Base-by-base conservation (phyloP, 2,329 filamentous ascomycete species). In the Sarocladium kiliense region DNA sequence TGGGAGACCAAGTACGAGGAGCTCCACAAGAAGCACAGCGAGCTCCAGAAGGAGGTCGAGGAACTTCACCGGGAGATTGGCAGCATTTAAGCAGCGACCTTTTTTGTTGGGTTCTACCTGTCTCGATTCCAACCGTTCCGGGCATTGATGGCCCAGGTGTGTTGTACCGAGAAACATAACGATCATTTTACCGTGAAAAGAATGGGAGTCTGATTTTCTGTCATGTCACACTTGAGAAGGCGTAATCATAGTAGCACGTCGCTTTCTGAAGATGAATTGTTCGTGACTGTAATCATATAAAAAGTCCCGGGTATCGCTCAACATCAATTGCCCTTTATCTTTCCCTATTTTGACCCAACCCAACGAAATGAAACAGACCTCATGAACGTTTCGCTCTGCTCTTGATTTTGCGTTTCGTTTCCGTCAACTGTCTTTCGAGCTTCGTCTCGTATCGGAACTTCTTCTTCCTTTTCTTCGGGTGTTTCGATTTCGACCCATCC, bases 1-100 rank as follows among this genome's bases (percentile, higher is more conserved):
- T 97, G 92, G 92, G 94, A 97, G 81, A 72, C 81, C 75, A 97
- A 99, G 81, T 97, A 95, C 78, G 94, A 97, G 78, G 93, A 97
- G 74, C 95, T 96, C 88, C 75, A 87, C 66, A 88, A 92, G 85
- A 96, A 97, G 79, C 88, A 95, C 80, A 77, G 78, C 63, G 73
- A 81, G 56, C 81, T 91, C 65, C 86, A 96, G 82, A 93, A 93
- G 81, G 91, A 97, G 73, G 79, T 97, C 69, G 86, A 95, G 68
- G 88, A 93, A 63, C 89, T 97, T 75, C 89, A 94, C 77, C 76
- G 79, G 65, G 92, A 96, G 77, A 92, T 97, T 76, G 88, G 87
- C 81, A 94, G 91, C 78, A 92, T 97, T 75, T 97, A 85, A 85
- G 66, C 60, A 55, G n/a, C 23, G n/a, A 23, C 14, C 21, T 19